Evolutionary conservation across 768 basidiomycete genomes (phyloP), one percentile per base, ranked within the genome.

Genomic region (Rossbeevera mucosa): DNA sequence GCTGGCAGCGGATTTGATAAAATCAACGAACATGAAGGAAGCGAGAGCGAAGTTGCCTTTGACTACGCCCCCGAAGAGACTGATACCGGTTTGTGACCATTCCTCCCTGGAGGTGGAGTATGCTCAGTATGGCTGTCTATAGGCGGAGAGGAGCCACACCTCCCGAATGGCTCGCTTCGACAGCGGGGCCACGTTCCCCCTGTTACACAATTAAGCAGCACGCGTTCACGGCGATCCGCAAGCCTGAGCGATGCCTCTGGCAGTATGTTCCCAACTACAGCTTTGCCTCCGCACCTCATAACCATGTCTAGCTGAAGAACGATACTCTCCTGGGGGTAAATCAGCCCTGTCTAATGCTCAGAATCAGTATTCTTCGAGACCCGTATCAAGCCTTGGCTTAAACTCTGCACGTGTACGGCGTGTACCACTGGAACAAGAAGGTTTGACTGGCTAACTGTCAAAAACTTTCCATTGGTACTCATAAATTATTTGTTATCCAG

Each of bases 141-240:
- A 70, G 68, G 64, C 55, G 63, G 63, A 44, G 69, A 66, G 30
- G 67, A 68, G 14, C 59, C 57, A 52, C 69, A 66, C 29, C 50
- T 54, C 4, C 47, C 29, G 20, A 69, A 67, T 49, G 64, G 60
- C 18, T 26, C 49, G 11, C 45, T 54, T 48, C 69, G 66, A 52
- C 68, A 63, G 29, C 62, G 68, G 22, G 66, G 38, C 45, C 60
- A 70, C 28, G 64, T 30, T 24, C 56, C 62, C 22, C 49, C 68
- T 47, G 53, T 56, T 44, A 44, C 63, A 38, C 71, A 72, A 51
- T 78, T 80, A 26, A 71, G 73, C 11, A 72, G 59, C 52, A 74
- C 74, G n/a, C 80, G 86, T 31, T 80, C 85, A 45, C 74, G 88
- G 51, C 77, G 88, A 50, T 89, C 87, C n/a, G 85, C 85, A 14